Conservation (phyloP, 1,284 basidiomycete species). For the Apiotrichum akiyoshidainum region DNA sequence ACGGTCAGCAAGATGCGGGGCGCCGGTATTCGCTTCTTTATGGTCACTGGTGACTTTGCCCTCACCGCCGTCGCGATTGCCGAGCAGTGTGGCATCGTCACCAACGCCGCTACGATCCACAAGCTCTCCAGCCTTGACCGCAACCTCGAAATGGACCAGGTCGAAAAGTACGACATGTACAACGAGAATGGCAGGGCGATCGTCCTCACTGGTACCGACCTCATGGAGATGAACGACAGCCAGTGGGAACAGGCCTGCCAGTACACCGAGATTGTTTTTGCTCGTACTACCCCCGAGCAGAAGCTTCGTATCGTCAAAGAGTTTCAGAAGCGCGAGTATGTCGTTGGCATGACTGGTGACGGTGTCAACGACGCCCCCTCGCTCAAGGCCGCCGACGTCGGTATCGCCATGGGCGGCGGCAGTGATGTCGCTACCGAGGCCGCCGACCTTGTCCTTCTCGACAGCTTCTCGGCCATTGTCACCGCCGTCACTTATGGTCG, state of each 20-base stretch:
- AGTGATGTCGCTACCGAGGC: slow-evolving; percentile 52
- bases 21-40: slow-evolving; percentile 64
- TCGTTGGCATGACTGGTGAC: slow-evolving; percentile 63
- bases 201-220: slow-evolving; percentile 58
- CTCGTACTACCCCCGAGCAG: slow-evolving; percentile 68
- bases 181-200: slow-evolving; percentile 37
- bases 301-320: slow-evolving; percentile 67
- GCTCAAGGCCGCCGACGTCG: slow-evolving; percentile 56
- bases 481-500: slow-evolving; percentile 58
- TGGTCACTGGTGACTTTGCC: slow-evolving; percentile 66
- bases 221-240: slow-evolving; percentile 54
- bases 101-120: slow-evolving; percentile 45
- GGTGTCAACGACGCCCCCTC: slow-evolving; percentile 67
- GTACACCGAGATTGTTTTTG: slow-evolving; percentile 69
- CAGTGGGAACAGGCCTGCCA: slow-evolving; percentile 58
- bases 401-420: slow-evolving; percentile 55
- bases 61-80: slow-evolving; percentile 59
- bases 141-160: slow-evolving; percentile 18
- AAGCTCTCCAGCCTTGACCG: slow-evolving; percentile 48
- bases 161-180: slow-evolving; percentile 31
- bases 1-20: slow-evolving; percentile 56
- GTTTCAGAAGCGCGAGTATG: slow-evolving; percentile 57
- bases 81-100: slow-evolving; percentile 60
- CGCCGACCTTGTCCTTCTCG: slow-evolving; percentile 49
- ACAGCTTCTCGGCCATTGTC: slow-evolving; percentile 50